phyloP scores from a whole-genome alignment of 345 rosid genomes.

The Eucalyptus microcorys region DNA sequence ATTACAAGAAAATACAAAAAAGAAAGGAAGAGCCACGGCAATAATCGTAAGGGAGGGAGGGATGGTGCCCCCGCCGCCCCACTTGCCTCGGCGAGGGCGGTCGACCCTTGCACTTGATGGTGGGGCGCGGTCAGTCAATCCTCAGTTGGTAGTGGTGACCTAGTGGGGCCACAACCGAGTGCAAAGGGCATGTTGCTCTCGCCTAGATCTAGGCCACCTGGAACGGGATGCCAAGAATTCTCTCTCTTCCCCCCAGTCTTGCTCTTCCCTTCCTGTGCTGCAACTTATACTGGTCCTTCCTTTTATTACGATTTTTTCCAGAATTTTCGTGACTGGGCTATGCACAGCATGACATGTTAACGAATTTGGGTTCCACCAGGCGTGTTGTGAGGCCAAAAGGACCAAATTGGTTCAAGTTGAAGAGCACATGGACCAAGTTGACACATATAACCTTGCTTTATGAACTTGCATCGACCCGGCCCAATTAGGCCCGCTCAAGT shows the following conservation, averaged over 20 bases:
- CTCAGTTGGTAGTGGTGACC: background rate
- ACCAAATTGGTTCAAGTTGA: background rate
- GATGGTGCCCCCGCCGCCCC: background rate
- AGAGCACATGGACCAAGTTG: background rate
- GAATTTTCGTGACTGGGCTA: background rate
- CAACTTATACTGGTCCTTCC: background rate
- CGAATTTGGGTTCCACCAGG: background rate
- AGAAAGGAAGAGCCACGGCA: background rate
- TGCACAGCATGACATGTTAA: accelerated
- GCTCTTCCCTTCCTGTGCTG: background rate
- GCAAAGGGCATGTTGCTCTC: background rate
- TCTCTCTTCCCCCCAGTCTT: background rate
- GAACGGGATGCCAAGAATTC: background rate
- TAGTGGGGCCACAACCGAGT: background rate
- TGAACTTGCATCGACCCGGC: accelerated
- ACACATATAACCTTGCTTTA: background rate
- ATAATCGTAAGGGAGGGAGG: background rate
- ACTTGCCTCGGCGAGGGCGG: background rate
- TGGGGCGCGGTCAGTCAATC: background rate
- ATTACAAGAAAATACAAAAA: accelerated
- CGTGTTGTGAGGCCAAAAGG: accelerated
- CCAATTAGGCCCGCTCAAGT: background rate
- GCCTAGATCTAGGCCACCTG: background rate
- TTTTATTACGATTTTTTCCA: background rate
- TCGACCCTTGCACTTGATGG: background rate